These are phyloP conservation scores for Blepharisma stoltei DNA, from an alignment of 73 alveolate genomes.

Conservation along the genomic window DNA sequence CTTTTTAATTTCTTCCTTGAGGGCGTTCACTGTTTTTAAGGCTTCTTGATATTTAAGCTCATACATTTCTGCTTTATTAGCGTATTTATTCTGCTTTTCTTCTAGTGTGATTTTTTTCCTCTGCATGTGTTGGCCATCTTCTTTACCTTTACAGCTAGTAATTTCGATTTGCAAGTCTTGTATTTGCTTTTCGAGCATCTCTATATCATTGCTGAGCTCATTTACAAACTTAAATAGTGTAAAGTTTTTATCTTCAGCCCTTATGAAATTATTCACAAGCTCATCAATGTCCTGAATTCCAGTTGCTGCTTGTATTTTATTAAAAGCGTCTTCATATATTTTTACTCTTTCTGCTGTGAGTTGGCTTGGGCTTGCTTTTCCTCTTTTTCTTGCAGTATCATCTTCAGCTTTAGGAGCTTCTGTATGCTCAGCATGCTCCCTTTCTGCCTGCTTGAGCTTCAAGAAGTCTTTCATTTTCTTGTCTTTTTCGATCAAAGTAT, in stretches of 20 bases:
- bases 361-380: background rate
- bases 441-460: slow-evolving; percentile 51
- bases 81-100: slow-evolving; percentile 48
- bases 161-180: slow-evolving; percentile 59
- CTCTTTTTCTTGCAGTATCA: background rate
- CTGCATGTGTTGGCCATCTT: slow-evolving; percentile 33
- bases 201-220: slow-evolving; percentile 75
- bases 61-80: slow-evolving; percentile 50
- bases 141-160: slow-evolving; percentile 46
- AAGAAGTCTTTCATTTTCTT: slow-evolving; percentile 55
- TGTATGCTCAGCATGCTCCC: slow-evolving; percentile 40
- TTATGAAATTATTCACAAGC: slow-evolving; percentile 67
- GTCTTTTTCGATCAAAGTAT: slow-evolving; percentile 50
- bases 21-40: slow-evolving; percentile 40
- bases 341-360: slow-evolving; percentile 50
- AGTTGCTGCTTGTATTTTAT: slow-evolving; percentile 80
- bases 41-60: slow-evolving; percentile 50
- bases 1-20: slow-evolving; percentile 51
- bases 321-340: slow-evolving; percentile 70
- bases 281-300: slow-evolving; percentile 83
- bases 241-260: slow-evolving; percentile 79
- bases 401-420: background rate
- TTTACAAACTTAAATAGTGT: slow-evolving; percentile 75
- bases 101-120: slow-evolving; percentile 52
- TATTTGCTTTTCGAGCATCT: slow-evolving; percentile 60